phyloP scores from a whole-genome alignment of 495 filamentous ascomycete species.

The Paragyromitra xinjiangensis region DNA sequence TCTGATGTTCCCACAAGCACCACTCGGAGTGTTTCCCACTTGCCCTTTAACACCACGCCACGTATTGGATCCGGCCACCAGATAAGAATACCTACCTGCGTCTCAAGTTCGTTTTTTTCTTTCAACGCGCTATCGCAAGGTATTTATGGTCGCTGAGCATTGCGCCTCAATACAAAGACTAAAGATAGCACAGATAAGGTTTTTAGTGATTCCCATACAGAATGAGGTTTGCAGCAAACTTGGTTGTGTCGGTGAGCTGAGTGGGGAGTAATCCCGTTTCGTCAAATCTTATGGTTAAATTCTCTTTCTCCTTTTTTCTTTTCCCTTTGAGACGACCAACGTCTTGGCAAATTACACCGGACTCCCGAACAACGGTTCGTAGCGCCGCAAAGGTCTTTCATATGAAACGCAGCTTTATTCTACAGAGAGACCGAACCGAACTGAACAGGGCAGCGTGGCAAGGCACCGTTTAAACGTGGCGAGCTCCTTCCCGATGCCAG shows the following conservation, averaged over 20 bases:
- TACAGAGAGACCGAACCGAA: neutral
- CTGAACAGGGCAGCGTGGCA: conserved; percentile 22
- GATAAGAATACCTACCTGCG: neutral
- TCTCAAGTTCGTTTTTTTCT: neutral
- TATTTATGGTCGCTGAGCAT: conserved; percentile 16
- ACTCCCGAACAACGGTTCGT: neutral
- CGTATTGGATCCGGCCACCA: neutral
- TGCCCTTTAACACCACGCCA: neutral
- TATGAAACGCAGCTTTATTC: conserved; percentile 11
- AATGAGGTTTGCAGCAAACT: neutral
- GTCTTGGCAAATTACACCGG: conserved; percentile 15
- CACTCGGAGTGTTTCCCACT: neutral
- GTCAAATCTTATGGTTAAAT: neutral
- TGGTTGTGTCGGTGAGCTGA: neutral
- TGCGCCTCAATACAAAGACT: neutral
- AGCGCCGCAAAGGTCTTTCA: neutral
- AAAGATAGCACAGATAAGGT: conserved; percentile 21
- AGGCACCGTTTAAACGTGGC: conserved; percentile 31
- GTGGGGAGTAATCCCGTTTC: conserved; percentile 2
- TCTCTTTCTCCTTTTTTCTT: neutral
- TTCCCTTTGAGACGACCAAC: neutral
- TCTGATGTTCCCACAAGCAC: neutral
- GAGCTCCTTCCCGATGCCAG: conserved; percentile 22
- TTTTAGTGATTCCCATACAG: neutral
- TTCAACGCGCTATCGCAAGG: neutral